Evolutionary conservation across 2,329 filamentous ascomycete genomes (phyloP).

Genomic region (Trichothecium sympodiale): DNA sequence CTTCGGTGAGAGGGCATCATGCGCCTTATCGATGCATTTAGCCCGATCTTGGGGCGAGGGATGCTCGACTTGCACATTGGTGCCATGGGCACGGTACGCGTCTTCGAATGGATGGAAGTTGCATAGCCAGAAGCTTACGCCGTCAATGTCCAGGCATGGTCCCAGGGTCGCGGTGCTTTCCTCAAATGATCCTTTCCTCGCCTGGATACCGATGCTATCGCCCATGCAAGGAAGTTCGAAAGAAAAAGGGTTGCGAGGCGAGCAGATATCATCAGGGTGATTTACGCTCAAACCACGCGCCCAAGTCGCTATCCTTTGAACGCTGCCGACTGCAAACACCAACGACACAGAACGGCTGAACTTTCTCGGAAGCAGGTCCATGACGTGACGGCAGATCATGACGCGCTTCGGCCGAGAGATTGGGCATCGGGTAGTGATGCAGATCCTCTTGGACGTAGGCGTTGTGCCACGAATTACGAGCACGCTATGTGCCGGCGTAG

Average conservation of each 20-base stretch:
- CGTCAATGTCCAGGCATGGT: constrained; percentile 25
- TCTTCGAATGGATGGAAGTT: constrained; percentile 33
- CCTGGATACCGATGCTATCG: constrained; percentile 29
- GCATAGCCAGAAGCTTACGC: constrained; percentile 28
- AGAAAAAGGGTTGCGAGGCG: constrained; percentile 29
- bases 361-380: constrained; percentile 26
- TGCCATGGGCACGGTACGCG: constrained; percentile 15
- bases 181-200: constrained; percentile 10
- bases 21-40: constrained; percentile 20
- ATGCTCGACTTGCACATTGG: constrained; percentile 22
- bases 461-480: constrained; percentile 24
- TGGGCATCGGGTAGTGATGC: constrained; percentile 24
- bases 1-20: constrained; percentile 22
- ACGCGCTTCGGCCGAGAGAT: constrained; percentile 25
- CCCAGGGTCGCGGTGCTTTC: constrained; percentile 30
- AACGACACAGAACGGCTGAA: constrained; percentile 21
- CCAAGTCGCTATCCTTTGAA: constrained; percentile 25
- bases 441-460: constrained; percentile 23
- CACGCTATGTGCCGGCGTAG: constrained; percentile 26
- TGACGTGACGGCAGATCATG: constrained; percentile 26
- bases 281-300: constrained; percentile 24
- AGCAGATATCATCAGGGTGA: constrained; percentile 28
- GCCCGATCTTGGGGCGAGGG: constrained; percentile 28
- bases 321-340: constrained; percentile 24
- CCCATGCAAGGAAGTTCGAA: constrained; percentile 32